Base-by-base conservation (phyloP, 2,329 filamentous ascomycete species). In the Phialemonium atrogriseum region DNA sequence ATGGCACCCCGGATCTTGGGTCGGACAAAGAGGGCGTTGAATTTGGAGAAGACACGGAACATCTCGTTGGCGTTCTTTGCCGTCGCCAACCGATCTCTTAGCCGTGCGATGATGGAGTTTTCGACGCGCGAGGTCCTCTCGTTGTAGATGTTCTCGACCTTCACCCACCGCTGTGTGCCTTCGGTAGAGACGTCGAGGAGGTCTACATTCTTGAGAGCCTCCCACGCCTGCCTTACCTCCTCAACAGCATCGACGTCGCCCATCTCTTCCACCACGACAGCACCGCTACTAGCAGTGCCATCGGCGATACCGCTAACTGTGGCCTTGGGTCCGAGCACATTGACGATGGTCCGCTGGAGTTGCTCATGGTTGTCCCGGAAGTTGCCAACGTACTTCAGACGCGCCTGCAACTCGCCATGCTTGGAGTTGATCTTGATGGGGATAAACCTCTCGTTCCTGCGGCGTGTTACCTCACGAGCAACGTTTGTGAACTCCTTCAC, bases 1-100 rank as follows among this genome's bases (percentile, higher is more conserved):
- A 98, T 98, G 34, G 91, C 93, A 44, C 93, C 88, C 43, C 91
- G 81, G 60, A 99, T 96, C 69, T 98, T 98, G n/a, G 91, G 91
- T 37, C 91, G 79, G 35, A 99, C 89, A 47, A 99, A 94, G 18
- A 99, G 78, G 2, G 91, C 91, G 54, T 99, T 99, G 73, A 99
- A 99, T 55, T 96, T 96, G 32, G 91, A 96, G 56, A 98, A 98
- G 39, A 99, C 91, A 33, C 93, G 84, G 58, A 99, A 99, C 91
- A 98, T 99, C 60, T 98, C 93, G 52, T 94, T 96, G 24, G 91
- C 91, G 40, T 87, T 94, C 68, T 94, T 95, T 10, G 91, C 89
- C 6, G 87, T 94, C 10, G 88, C 91, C 34, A 98, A 71, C 36
- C 91, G 83, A 58, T 98, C 91, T 49, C 91, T 76, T 19, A 98